Evolutionary conservation across 352 stramenopile genomes (phyloP).

Genomic region (Phytophthora brassicae): DNA sequence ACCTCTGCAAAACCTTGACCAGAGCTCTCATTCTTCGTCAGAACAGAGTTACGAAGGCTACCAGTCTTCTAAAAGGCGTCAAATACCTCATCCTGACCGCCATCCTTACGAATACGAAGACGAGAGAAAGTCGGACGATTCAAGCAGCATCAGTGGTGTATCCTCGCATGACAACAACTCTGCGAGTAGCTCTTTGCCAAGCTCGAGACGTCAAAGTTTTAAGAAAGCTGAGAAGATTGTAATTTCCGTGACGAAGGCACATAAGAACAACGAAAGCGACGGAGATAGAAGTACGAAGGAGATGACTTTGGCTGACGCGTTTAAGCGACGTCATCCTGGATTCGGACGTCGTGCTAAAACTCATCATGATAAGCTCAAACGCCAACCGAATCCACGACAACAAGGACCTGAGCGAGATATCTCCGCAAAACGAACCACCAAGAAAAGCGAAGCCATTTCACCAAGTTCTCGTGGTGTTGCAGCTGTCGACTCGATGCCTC

Average conservation of each 20-base stretch:
- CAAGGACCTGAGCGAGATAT: background rate
- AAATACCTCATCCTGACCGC: background rate
- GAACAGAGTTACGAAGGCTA: slow-evolving; percentile 1
- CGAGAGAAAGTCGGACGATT: slow-evolving; percentile 30
- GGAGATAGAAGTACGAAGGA: slow-evolving; percentile 7
- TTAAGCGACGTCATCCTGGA: slow-evolving; percentile 53
- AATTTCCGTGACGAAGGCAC: slow-evolving; percentile 13
- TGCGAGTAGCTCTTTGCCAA: slow-evolving; percentile 9
- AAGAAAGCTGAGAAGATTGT: slow-evolving; percentile 26
- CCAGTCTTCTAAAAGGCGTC: background rate
- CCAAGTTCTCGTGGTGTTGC: background rate
- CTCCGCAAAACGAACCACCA: background rate
- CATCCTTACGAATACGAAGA: slow-evolving; percentile 22
- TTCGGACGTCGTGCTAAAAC: slow-evolving; percentile 44
- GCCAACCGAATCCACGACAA: slow-evolving; percentile 18
- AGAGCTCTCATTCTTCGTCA: slow-evolving; percentile 3
- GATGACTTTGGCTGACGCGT: slow-evolving; percentile 61
- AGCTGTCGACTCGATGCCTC: slow-evolving; percentile 1
- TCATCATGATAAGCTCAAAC: slow-evolving; percentile 35
- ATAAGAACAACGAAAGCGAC: background rate
- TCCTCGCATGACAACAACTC: slow-evolving; percentile 4
- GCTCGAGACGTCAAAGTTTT: slow-evolving; percentile 4
- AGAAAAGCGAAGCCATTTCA: background rate
- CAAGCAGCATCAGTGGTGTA: slow-evolving; percentile 11
- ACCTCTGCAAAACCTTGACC: slow-evolving; percentile 22